Evolutionary conservation across 179 eudicot genomes (phyloP), one percentile per base, ranked within the genome.

Genomic region (Amaranthus tricolor): DNA sequence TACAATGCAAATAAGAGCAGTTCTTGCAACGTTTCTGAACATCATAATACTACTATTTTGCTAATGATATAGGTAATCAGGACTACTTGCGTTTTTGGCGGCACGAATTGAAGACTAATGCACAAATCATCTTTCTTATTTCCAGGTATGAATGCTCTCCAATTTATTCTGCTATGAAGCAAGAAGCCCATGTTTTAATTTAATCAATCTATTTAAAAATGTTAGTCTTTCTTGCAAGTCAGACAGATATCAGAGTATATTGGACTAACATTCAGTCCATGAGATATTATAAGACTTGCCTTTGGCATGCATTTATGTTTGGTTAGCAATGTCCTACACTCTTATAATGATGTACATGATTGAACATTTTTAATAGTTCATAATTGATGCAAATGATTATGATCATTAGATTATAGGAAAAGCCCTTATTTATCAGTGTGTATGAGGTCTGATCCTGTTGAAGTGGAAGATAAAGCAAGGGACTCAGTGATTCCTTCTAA

Each of bases 401-500:
- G 65, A 79, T 74, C 66, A 74, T 63, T 70, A 70, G 61, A 49
- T 47, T 21, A 31, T 31, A 56, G 31, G 54, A 69, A 77, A 74
- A 69, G 75, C 61, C 66, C n/a, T 79, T 31, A 57, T 74, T 74
- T 62, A 82, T 75, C 73, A 68, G 45, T 71, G 62, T 74, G 74
- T 71, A 74, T 66, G 68, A 71, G 74, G 54, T 73, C 16, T 56
- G 71, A 45, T 77, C 21, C 74, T 9, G 5, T 77, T 69, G 75
- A 77, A 57, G 76, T 82, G 76, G 76, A n/a, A 15, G 66, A 54
- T 51, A 44, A 71, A 66, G 59, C 15, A 67, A 68, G 50, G 50
- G 68, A 17, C 31, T 67, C 61, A 85, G 80, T 81, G 81, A 84
- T 84, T 82, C 84, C 68, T 76, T 82, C 73, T 69, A 6, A 21